Evolutionary conservation across 306 rosid species (phyloP), one percentile per base, ranked within the genome.

Genomic region (Begonia fuchsioides): DNA sequence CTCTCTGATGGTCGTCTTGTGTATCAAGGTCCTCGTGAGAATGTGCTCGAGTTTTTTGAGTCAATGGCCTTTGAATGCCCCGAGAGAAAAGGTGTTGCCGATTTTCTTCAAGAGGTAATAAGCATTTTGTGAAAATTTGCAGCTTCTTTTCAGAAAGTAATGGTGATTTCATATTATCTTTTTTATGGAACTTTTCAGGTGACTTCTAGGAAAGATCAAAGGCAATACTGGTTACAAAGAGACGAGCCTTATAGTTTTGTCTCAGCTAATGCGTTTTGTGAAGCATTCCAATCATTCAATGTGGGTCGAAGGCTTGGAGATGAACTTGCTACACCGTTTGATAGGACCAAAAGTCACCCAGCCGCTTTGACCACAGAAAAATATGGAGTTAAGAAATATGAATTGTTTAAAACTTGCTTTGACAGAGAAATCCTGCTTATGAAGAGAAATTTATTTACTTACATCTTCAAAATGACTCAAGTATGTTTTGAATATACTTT

Each of bases 171-270:
- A 8, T 26, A 1, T 8, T 45, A 8, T 38, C 14, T 43, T 5
- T 12, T n/a, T n/a, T n/a, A n/a, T n/a, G n/a, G n/a, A 41, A 10
- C 10, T 52, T 9, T 16, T 13, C 52, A 73, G 79, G 72, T 73
- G 46, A 75, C 81, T 16, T 75, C 81, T 16, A 56, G 52, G 53
- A 70, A 75, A 59, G 81, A 75, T 59, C 81, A 75, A 39, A 65
- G 59, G 47, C 76, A 75, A 44, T 75, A 74, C 17, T 65, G 80
- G 80, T 55, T 44, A 43, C 14, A 49, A 16, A 55, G 53, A 43
- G 64, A 64, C 1, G 48, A 64, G 9, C 46, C 68, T 32, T 75
- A 75, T 18, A 52, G 13, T 2, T 66, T 70, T 40, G 41, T 70
- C 7, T 62, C 69, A 0, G 70, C 45, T 5, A 8, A 17, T 32